Base-by-base conservation (phyloP, 106 monocot genomes). In the Gastrodia elata region DNA sequence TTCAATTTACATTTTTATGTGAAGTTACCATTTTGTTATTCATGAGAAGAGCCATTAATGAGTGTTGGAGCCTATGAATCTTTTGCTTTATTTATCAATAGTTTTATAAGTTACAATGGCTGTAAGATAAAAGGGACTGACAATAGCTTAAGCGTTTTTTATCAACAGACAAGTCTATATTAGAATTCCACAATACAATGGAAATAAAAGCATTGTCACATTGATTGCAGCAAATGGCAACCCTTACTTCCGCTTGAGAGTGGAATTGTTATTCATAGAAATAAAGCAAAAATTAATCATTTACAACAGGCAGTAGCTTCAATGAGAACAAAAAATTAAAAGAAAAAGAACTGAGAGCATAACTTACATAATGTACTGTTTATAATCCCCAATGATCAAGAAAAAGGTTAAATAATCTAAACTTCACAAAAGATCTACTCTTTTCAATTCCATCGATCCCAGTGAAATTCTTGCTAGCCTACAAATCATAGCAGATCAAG, bases 401-500 rank as follows among this genome's bases (percentile, higher is more conserved):
- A 33, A 85, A 57, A 76, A 83, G 70, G 74, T 77, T 76, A 80
- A 73, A 82, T 68, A 71, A 75, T 58, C 77, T 76, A 73, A 79
- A 42, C 46, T 77, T 84, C 27, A 76, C 25, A 36, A 81, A 76
- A 65, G 87, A 35, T 33, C 70, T 68, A 77, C 80, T 84, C 74
- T 82, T 87, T 59, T 78, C 70, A 37, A 79, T 76, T 71, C 74
- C 84, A 41, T 75, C 30, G 30, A 87, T 68, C 14, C 73, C 44
- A 43, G 91, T 78, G 55, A 56, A 80, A 74, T 87, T 91, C 38
- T 82, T 81, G 61, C 68, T 80, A 8, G 74, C 84, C 91, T 91
- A 71, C 9, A 90, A 80, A 24, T n/a, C 34, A 76, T 52, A 4
- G 44, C 27, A 71, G 30, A 8, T 9, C 4, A 61, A 8, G 22